Percentiles rank a stretch among this genome's conserved stretches.
Conservation (phyloP, 176 grass and related monocot species). For the sorghum (Sorghum bicolor) region DNA sequence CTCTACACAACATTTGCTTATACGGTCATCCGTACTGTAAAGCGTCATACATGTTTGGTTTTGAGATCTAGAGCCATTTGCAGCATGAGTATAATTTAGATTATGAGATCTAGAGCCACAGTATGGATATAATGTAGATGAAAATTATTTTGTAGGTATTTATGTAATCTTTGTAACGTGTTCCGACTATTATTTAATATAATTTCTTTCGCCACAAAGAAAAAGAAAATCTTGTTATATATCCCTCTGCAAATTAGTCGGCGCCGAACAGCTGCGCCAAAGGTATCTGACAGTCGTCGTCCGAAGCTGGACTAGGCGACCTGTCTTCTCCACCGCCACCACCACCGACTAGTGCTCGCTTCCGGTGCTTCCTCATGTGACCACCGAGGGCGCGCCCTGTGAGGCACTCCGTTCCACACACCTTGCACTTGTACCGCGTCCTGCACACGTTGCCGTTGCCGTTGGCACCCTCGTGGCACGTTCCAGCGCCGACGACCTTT, state of each 20-base stretch:
- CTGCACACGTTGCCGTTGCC: neutral
- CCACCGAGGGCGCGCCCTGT: constrained; percentile 42
- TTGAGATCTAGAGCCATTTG: too few relatives aligned
- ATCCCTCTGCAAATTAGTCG: neutral
- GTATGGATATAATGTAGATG: too few relatives aligned
- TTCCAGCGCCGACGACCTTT: neutral
- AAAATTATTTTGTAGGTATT: too few relatives aligned
- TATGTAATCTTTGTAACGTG: too few relatives aligned
- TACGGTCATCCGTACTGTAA: too few relatives aligned
- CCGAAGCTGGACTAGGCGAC: neutral
- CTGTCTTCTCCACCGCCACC: neutral
- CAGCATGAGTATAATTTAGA: too few relatives aligned
- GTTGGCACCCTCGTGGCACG: neutral
- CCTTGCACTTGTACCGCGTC: constrained; percentile 27
- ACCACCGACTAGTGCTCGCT: neutral
- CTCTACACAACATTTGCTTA: too few relatives aligned
- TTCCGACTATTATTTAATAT: too few relatives aligned
- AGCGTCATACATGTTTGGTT: too few relatives aligned
- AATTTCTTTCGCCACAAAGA: too few relatives aligned
- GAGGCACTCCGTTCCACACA: constrained; percentile 20
- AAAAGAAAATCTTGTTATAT: too few relatives aligned
- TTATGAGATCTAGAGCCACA: too few relatives aligned
- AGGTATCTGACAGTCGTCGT: neutral
- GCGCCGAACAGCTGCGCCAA: neutral
- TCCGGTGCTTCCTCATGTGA: constrained; percentile 51